Conservation (phyloP, 1,284 basidiomycete genomes). For the Papiliotrema fonsecae region DNA sequence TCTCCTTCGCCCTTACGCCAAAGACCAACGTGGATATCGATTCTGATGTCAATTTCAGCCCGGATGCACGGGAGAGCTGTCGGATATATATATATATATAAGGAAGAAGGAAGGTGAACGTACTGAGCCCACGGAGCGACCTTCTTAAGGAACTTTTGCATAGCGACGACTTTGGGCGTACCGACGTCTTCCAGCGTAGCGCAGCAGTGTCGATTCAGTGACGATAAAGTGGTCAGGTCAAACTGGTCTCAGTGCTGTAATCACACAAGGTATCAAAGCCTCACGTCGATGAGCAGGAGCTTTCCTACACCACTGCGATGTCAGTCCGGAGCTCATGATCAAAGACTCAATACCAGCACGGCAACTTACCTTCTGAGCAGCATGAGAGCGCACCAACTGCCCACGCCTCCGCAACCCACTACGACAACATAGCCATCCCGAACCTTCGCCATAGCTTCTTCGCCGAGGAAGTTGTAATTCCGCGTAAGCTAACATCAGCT, state of each 20-base stretch:
- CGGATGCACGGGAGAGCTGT: too few species aligned
- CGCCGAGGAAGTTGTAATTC: slow-evolving; percentile 93
- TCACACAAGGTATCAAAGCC: neutral
- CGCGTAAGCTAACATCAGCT: slow-evolving; percentile 64
- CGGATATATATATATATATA: neutral
- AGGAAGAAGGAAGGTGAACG: slow-evolving; percentile 7
- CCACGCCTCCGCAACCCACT: slow-evolving; percentile 92
- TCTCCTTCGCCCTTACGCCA: slow-evolving; percentile 74
- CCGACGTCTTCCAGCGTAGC: slow-evolving; percentile 90
- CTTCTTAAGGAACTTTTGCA: slow-evolving; percentile 63
- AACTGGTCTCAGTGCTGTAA: slow-evolving; percentile 55
- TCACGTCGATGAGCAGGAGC: slow-evolving; percentile 49
- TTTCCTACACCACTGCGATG: slow-evolving; percentile 46
- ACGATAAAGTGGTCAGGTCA: slow-evolving; percentile 88
- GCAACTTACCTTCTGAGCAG: slow-evolving; percentile 62
- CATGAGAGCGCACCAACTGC: slow-evolving; percentile 93
- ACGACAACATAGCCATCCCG: slow-evolving; percentile 75
- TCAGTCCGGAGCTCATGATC: neutral
- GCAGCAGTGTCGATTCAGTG: slow-evolving; percentile 88
- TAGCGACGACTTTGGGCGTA: slow-evolving; percentile 84
- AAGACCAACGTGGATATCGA: slow-evolving; percentile 75
- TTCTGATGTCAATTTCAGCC: slow-evolving; percentile 51
- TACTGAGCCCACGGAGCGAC: slow-evolving; percentile 59
- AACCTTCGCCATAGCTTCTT: slow-evolving; percentile 78
- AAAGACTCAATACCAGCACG: neutral